Evolutionary conservation across 1,139 yeast genomes (phyloP), one percentile per base, ranked within the genome.

Genomic region (Saccharomycopsis phalli): DNA sequence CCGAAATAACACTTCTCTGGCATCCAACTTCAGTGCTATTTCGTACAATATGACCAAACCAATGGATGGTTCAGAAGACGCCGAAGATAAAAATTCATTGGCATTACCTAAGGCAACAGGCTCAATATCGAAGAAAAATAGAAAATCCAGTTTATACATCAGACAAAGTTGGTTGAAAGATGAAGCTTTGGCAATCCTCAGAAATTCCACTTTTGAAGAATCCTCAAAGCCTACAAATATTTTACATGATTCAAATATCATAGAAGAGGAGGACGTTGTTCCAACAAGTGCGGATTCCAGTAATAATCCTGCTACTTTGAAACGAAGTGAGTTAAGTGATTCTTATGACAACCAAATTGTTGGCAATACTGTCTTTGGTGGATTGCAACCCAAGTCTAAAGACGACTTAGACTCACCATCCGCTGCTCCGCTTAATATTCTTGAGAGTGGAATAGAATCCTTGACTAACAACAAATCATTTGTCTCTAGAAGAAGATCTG

Each of bases 121-220:
- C n/a, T 20, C 29, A n/a, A 29, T 19, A 17, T 16, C 13, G 16
- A 13, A 25, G 4, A 31, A 41, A 14, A 37, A 37, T 16, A 33
- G 42, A 23, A 25, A 28, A 21, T 42, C 45, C 7, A 41, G 42
- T 22, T 31, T 42, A 13, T 42, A 39, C 30, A 42, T 44, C 16
- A 31, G 45, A 19, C 47, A 44, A 30, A 35, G 41, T 23, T 44
- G 47, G 47, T 34, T 44, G 29, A 41, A 44, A 19, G 47, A 44
- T 19, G 47, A 44, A 36, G 40, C 42, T n/a, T 35, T 42, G 31
- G 45, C 45, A 3, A 29, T 36, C 19, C 13, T 36, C 13, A 36
- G 34, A 31, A 31, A 18, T 14, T 11, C 29, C 13, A 7, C 25
- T 6, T 32, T n/a, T 6, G 36, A 19, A 13, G 10, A 17, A 4